Evolutionary conservation across 352 stramenopile species (phyloP).

Genomic region (Aphanomyces stellatus): DNA sequence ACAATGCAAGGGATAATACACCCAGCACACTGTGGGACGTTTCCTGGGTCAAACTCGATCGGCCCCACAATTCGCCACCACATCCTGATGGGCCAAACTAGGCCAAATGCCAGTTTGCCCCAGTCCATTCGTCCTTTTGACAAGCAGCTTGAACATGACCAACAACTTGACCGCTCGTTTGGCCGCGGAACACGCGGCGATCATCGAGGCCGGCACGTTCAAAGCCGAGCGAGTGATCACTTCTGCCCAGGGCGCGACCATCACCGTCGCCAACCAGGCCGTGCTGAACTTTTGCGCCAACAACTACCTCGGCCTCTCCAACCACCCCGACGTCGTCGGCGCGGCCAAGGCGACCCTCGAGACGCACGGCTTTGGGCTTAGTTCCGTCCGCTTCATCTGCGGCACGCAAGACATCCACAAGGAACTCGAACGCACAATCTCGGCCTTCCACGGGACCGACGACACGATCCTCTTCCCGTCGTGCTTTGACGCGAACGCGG

Average conservation of each 20-base stretch:
- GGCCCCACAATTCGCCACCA: no score
- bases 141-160: no score
- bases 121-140: no score
- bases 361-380: constrained; percentile 84
- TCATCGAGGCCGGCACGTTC: constrained; percentile 71
- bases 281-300: constrained; percentile 95
- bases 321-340: constrained; percentile 76
- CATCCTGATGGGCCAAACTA: neutral
- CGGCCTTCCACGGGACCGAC: constrained; percentile 90
- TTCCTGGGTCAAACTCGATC: neutral
- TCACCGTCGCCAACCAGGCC: constrained; percentile 45
- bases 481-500: constrained; percentile 93
- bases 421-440: constrained; percentile 81
- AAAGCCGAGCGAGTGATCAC: constrained; percentile 88
- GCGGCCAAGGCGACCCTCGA: constrained; percentile 80
- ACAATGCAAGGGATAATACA: no score
- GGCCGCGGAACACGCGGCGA: constrained; percentile 53
- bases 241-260: constrained; percentile 69
- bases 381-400: constrained; percentile 92
- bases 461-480: constrained; percentile 92
- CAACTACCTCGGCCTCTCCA: constrained; percentile 91
- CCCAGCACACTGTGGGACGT: no score
- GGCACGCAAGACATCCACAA: constrained; percentile 94
- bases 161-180: constrained; percentile 69
- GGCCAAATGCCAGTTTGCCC: no score